Evolutionary conservation across 768 basidiomycete genomes (phyloP).

Genomic region (Amanita pseudoporphyria): DNA sequence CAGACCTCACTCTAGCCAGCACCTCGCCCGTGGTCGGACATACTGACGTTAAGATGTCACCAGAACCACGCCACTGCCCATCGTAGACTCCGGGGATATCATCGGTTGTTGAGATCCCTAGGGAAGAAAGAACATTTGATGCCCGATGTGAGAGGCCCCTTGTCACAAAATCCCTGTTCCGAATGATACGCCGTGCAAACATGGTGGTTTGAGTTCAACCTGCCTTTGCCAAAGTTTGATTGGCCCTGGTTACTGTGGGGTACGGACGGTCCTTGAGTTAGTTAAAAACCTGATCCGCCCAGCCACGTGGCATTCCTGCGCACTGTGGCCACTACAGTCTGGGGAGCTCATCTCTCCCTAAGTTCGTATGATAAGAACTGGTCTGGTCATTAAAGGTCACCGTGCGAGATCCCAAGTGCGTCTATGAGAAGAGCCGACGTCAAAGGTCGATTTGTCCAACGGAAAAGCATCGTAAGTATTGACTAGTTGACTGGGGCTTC

Average conservation of each 20-base stretch:
- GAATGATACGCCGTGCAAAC: slow-evolving; percentile 17
- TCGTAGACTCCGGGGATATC: slow-evolving; percentile 74
- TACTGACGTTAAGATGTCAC: slow-evolving; percentile 55
- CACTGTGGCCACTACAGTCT: too few species aligned
- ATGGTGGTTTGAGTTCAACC: slow-evolving; percentile 6
- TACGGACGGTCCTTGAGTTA: background rate
- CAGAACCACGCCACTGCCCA: slow-evolving; percentile 72
- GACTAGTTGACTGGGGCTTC: too few species aligned
- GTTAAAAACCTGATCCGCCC: background rate
- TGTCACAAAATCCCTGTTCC: slow-evolving; percentile 6
- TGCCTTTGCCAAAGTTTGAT: background rate
- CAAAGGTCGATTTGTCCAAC: too few species aligned
- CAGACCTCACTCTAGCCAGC: slow-evolving; percentile 66
- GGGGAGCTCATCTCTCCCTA: background rate
- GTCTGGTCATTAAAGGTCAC: too few species aligned
- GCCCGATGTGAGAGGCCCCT: slow-evolving; percentile 51
- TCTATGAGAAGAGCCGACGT: too few species aligned
- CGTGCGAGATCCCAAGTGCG: too few species aligned
- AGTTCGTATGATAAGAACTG: too few species aligned
- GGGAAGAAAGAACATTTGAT: slow-evolving; percentile 50
- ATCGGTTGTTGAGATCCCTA: slow-evolving; percentile 48
- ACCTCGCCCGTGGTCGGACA: slow-evolving; percentile 88
- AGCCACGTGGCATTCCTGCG: background rate
- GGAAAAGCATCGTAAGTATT: too few species aligned
- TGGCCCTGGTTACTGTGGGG: background rate